Evolutionary conservation across 1,139 yeast species (phyloP).

Genomic region (Hemisphaericaspora subhashii): DNA sequence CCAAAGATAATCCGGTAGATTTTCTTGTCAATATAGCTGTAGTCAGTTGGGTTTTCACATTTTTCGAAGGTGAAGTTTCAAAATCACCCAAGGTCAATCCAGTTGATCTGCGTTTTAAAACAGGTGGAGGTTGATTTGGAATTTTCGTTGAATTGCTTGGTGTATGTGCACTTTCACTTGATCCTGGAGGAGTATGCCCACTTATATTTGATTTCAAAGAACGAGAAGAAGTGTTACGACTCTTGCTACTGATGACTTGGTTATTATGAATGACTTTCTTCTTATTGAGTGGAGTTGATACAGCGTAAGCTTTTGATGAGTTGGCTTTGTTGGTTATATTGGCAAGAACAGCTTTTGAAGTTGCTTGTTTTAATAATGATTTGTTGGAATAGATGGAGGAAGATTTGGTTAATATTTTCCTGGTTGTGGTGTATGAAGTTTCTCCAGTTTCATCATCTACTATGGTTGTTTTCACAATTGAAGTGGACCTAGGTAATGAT

Average conservation of each 20-base stretch:
- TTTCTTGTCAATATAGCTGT: neutral
- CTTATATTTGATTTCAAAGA: constrained; percentile 12
- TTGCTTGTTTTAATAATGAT: constrained; percentile 14
- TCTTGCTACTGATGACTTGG: constrained; percentile 19
- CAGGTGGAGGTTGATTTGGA: constrained; percentile 17
- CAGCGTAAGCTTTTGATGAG: constrained; percentile 29
- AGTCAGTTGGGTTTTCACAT: neutral
- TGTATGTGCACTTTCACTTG: constrained; percentile 4
- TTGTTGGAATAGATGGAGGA: constrained; percentile 23
- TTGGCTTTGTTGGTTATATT: constrained; percentile 32
- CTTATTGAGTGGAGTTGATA: constrained; percentile 42
- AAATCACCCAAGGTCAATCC: constrained; percentile 16
- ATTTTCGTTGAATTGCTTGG: constrained; percentile 8
- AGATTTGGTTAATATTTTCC: constrained; percentile 24
- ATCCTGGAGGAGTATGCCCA: neutral
- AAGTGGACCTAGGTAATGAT: constrained; percentile 45
- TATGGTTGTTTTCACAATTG: constrained; percentile 47
- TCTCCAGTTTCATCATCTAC: constrained; percentile 31
- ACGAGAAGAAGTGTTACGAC: constrained; percentile 11
- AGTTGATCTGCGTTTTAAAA: constrained; percentile 25
- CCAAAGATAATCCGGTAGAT: neutral
- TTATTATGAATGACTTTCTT: constrained; percentile 32
- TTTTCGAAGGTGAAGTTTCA: neutral
- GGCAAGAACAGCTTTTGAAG: constrained; percentile 20
- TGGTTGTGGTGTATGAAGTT: constrained; percentile 18